These are phyloP conservation scores for Xylariales sp. DNA, from an alignment of 2,329 filamentous ascomycete species.

Conservation along the genomic window DNA sequence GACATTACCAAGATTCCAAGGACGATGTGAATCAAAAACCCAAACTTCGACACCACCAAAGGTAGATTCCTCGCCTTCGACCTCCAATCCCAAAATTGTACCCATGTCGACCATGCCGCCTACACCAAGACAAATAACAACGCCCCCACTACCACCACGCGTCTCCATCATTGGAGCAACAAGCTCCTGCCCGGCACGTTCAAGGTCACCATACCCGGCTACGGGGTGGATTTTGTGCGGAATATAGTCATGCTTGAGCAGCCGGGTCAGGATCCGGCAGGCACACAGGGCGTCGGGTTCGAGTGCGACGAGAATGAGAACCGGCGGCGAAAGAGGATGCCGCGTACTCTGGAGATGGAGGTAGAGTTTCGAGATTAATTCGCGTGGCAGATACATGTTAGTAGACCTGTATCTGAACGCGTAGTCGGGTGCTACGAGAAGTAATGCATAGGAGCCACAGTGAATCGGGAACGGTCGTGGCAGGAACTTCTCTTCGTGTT, in stretches of 20 bases:
- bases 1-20: conserved; percentile 92
- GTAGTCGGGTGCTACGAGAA: conserved; percentile 23
- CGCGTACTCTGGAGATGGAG: conserved; percentile 79
- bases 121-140: conserved; percentile 89
- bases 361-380: conserved; percentile 87
- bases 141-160: conserved; percentile 77
- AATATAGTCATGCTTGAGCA: conserved; percentile 97
- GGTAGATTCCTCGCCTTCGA: conserved; percentile 60
- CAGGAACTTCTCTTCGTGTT: background rate
- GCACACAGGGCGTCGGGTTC: conserved; percentile 95
- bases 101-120: conserved; percentile 88
- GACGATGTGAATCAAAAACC: conserved; percentile 86
- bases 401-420: conserved; percentile 25
- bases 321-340: conserved; percentile 85
- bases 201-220: conserved; percentile 84
- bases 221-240: conserved; percentile 96
- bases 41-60: conserved; percentile 90
- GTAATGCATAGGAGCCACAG: conserved; percentile 25
- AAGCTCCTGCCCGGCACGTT: conserved; percentile 72
- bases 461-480: conserved; percentile 4
- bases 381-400: conserved; percentile 90
- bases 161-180: conserved; percentile 83
- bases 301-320: conserved; percentile 86
- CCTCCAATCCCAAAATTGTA: conserved; percentile 70
- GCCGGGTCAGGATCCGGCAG: conserved; percentile 84